Conservation (phyloP, 306 rosid genomes). For the Lathyrus sativus region DNA sequence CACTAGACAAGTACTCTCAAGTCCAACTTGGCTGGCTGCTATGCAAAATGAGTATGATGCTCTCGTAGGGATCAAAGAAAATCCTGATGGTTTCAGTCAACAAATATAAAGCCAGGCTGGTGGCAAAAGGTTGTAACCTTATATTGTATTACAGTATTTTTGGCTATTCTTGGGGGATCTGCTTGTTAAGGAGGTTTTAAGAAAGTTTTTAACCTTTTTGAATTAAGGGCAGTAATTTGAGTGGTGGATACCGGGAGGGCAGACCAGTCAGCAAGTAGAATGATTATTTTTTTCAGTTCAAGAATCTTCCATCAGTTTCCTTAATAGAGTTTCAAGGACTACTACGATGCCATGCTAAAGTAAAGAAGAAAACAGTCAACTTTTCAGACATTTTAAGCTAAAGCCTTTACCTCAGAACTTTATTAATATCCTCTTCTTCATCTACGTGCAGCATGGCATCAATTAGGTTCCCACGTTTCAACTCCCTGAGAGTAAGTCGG, state of each 20-base stretch:
- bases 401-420: constrained; percentile 57
- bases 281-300: not conserved
- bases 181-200: constrained; percentile 3
- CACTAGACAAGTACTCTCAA: no score
- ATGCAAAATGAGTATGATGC: no score
- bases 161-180: constrained; percentile 2
- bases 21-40: no score
- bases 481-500: constrained; percentile 59
- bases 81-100: no score
- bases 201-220: not conserved
- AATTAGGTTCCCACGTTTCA: constrained; percentile 63
- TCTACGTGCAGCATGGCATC: constrained; percentile 67
- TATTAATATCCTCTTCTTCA: constrained; percentile 68
- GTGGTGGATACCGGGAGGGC: not conserved
- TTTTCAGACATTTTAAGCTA: constrained; percentile 20
- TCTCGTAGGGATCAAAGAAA: no score
- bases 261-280: not conserved
- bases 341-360: constrained; percentile 16
- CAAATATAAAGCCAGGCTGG: no score
- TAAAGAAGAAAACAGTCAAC: constrained; percentile 14
- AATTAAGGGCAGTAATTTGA: constrained; percentile 20
- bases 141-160: not conserved
- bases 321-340: not conserved
- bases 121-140: no score
- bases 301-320: not conserved